A percentile compares a stretch with the other conserved stretches of the same genome.
Evolutionary conservation across 768 basidiomycete genomes (phyloP).

Genomic region (Paxillus rubicundulus): DNA sequence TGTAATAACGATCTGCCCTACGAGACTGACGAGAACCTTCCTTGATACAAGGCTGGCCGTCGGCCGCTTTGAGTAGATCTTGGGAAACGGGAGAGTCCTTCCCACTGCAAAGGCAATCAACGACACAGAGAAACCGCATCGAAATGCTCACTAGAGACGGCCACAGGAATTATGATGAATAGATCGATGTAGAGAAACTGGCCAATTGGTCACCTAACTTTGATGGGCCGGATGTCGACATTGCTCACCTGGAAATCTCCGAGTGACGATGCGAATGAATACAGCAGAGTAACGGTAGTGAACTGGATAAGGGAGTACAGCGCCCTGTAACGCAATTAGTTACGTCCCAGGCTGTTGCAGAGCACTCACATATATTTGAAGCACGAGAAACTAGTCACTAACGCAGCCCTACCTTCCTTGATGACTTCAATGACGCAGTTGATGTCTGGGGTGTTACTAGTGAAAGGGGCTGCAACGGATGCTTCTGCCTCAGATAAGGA

Average conservation of each 20-base stretch:
- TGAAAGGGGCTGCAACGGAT: slow-evolving; percentile 97
- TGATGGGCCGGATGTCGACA: background rate
- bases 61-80: slow-evolving; percentile 85
- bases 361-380: slow-evolving; percentile 96
- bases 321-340: slow-evolving; percentile 59
- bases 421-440: slow-evolving; percentile 95
- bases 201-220: slow-evolving; percentile 8
- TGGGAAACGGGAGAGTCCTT: slow-evolving; percentile 84
- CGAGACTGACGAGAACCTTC: slow-evolving; percentile 89
- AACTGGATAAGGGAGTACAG: slow-evolving; percentile 98
- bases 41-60: slow-evolving; percentile 95
- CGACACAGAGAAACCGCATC: background rate
- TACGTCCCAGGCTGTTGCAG: background rate
- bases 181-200: slow-evolving; percentile 97
- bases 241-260: slow-evolving; percentile 88
- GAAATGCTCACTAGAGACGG: slow-evolving; percentile 79
- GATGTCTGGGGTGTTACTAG: slow-evolving; percentile 90
- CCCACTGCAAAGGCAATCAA: slow-evolving; percentile 64
- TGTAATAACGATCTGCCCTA: slow-evolving; percentile 89
- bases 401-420: slow-evolving; percentile 91
- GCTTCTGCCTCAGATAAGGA: slow-evolving; percentile 98
- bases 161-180: slow-evolving; percentile 96
- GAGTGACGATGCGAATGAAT: slow-evolving; percentile 93
- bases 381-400: slow-evolving; percentile 98
- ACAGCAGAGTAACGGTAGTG: slow-evolving; percentile 93